These are phyloP conservation scores for Neurospora sp. DNA, from an alignment of 495 filamentous ascomycete species.

Conservation along the genomic window DNA sequence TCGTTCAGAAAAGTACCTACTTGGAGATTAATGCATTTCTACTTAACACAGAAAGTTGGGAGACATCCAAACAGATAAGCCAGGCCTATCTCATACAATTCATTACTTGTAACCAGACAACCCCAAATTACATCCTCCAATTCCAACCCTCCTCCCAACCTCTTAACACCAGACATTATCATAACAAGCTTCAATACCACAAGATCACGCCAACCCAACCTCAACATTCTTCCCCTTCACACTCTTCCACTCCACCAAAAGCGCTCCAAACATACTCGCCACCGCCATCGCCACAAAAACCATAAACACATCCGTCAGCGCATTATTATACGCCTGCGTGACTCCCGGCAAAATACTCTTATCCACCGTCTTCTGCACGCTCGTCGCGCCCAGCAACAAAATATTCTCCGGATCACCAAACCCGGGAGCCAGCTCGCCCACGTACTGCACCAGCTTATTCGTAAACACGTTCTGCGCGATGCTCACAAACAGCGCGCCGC, in stretches of 20 bases:
- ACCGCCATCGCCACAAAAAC: conserved; percentile 55
- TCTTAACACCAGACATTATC: too few species aligned
- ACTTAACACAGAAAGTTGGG: too few species aligned
- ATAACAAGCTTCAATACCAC: too few species aligned
- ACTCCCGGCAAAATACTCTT: conserved; percentile 37
- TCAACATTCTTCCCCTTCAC: conserved; percentile 81
- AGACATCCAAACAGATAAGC: too few species aligned
- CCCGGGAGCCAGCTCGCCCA: conserved; percentile 41
- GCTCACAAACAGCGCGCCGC: conserved; percentile 63
- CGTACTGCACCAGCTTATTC: conserved; percentile 53
- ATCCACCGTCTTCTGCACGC: conserved; percentile 42
- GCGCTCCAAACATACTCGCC: conserved; percentile 49
- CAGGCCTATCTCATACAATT: too few species aligned
- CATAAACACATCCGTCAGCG: conserved; percentile 58
- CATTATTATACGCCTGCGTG: conserved; percentile 58
- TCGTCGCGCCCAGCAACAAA: conserved; percentile 56
- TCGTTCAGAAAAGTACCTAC: too few species aligned
- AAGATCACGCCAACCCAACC: conserved; percentile 44
- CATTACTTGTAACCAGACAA: too few species aligned
- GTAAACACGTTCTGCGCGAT: conserved; percentile 72
- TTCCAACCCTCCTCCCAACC: too few species aligned
- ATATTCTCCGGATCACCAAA: conserved; percentile 39
- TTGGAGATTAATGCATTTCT: too few species aligned
- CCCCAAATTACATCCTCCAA: too few species aligned
- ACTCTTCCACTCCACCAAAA: conserved; percentile 64